These are phyloP conservation scores for Kluyveromyces aestuarii DNA, from an alignment of 805 yeast genomes.

Conservation along the genomic window DNA sequence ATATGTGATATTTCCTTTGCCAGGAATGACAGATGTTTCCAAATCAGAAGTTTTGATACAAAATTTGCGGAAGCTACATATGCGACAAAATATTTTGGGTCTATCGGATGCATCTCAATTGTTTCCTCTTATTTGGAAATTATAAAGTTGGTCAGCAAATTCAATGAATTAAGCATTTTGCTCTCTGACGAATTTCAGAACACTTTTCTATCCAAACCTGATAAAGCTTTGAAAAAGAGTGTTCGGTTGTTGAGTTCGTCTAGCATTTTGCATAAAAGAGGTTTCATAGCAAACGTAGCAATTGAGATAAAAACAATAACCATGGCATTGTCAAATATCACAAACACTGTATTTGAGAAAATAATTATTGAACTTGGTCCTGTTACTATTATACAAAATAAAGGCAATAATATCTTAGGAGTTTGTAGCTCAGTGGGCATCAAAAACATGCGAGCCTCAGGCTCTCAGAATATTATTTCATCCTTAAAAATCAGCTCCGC, in stretches of 20 bases:
- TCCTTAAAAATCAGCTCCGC: constrained; percentile 3
- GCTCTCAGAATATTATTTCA: constrained; percentile 24
- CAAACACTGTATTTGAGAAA: background rate
- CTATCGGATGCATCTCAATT: background rate
- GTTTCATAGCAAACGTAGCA: constrained; percentile 10
- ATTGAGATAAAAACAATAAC: constrained; percentile 9
- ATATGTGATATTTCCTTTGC: background rate
- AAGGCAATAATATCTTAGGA: constrained; percentile 3
- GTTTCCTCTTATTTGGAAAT: background rate
- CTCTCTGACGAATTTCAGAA: background rate
- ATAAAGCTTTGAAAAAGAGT: constrained; percentile 14
- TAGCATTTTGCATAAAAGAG: constrained; percentile 14
- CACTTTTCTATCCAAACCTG: constrained; percentile 4
- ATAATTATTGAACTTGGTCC: background rate
- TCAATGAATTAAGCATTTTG: background rate
- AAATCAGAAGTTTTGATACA: background rate
- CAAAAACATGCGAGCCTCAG: constrained; percentile 6
- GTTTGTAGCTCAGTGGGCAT: constrained; percentile 10
- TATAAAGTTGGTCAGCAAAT: background rate
- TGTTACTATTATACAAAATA: background rate
- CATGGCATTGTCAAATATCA: constrained; percentile 3
- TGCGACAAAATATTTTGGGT: background rate
- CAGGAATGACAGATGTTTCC: background rate
- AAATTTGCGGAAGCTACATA: background rate
- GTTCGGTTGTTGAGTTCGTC: constrained; percentile 23